phyloP scores from a whole-genome alignment of 75 land plant genomes.

The Isoetes taiwanensis region DNA sequence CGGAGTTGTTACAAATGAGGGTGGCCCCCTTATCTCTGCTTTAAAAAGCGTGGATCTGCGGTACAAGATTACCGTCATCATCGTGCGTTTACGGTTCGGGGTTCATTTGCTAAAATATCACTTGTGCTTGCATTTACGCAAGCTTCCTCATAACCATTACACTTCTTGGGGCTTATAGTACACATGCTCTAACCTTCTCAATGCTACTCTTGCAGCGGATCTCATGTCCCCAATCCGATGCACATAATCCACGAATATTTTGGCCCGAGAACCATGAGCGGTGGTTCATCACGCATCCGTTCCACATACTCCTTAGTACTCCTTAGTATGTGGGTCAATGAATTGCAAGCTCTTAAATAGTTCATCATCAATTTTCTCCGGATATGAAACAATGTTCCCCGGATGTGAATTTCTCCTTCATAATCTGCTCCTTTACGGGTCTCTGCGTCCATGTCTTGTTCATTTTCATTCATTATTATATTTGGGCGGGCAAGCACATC shows the following conservation, averaged over 20 bases:
- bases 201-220: constrained; percentile 76
- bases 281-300: constrained; percentile 76
- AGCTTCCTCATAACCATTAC: constrained; percentile 79
- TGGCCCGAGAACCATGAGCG: constrained; percentile 64
- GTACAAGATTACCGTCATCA: too few species aligned
- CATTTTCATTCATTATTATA: constrained; percentile 60
- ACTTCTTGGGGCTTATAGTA: constrained; percentile 95
- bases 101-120: too few species aligned
- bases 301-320: constrained; percentile 95
- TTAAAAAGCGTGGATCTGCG: too few species aligned
- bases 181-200: constrained; percentile 59
- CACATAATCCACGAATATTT: constrained; percentile 70
- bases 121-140: constrained; percentile 29
- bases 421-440: constrained; percentile 60
- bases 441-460: constrained; percentile 65
- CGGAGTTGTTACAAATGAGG: constrained; percentile 55
- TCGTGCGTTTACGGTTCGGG: too few species aligned
- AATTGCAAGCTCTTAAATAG: constrained; percentile 86
- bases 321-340: constrained; percentile 83
- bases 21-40: constrained; percentile 40
- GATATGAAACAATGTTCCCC: constrained; percentile 84
- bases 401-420: constrained; percentile 55
- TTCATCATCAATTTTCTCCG: constrained; percentile 70
- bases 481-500: constrained; percentile 68
- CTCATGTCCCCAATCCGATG: constrained; percentile 50